Base-by-base conservation (phyloP, 2,329 filamentous ascomycete genomes). In the Aureobasidium sp. region DNA sequence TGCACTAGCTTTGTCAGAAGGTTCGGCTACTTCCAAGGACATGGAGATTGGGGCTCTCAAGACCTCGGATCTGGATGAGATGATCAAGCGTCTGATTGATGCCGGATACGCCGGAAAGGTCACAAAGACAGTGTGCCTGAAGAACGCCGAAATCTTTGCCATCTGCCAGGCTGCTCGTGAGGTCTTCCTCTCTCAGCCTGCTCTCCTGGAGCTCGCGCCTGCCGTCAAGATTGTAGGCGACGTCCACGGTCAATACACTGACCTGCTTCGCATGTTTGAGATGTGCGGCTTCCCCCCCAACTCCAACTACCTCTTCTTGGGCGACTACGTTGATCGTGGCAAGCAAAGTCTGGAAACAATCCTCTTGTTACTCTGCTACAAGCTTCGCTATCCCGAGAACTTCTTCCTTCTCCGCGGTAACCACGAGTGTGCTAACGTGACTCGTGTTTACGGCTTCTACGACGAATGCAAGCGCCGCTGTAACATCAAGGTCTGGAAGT, bases 401-500 rank as follows among this genome's bases (percentile, higher is more conserved):
- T 97, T 97, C 71, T 97, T 97, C 72, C 74, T 97, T 42, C 76
- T 97, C 19, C 84, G 91, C 55, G 91, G 91, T 53, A 97, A 97
- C 66, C 91, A 97, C 70, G 91, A 97, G 70, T 96, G 91, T 70
- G 91, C 91, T 62, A 95, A 95, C 61, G 90, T 97, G 50, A 97
- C 90, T 12, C 81, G 91, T 56, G 89, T 97, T 30, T 96, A 96
- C 69, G 91, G 91, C 2, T 97, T 97, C 71, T 97, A 97, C 73
- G 91, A 97, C 64, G 91, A 97, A 68, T 97, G 91, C 79, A 97
- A 97, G 74, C 81, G 91, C 60, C 81, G 91, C 57, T 95, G 88
- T 75, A 96, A 95, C 66, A 88, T 96, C 68, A 96, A 96, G 74
- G 83, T 95, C 53, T 97, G 91, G 91, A 97, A 97, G 76, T 94